Evolutionary conservation across 176 grass and related monocot species (phyloP).

Genomic region (Paspalum vaginatum): DNA sequence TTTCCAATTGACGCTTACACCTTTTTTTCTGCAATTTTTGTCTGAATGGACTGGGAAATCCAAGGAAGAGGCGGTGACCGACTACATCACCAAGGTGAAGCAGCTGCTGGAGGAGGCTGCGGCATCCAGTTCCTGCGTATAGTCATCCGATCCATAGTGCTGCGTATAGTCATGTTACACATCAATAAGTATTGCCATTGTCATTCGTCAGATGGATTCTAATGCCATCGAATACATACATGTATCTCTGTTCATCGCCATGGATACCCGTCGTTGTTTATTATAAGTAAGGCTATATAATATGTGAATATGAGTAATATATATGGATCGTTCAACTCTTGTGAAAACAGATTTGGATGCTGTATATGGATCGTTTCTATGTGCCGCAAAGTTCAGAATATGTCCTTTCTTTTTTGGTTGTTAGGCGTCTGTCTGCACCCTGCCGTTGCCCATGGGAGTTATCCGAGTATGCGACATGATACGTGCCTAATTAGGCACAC

Average conservation of each 20-base stretch:
- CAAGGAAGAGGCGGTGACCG: constrained; percentile 71
- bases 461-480: too few species aligned
- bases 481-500: too few species aligned
- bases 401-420: too few species aligned
- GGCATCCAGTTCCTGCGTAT: constrained; percentile 54
- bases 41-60: constrained; percentile 54
- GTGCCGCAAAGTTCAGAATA: too few species aligned
- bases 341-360: too few species aligned
- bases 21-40: constrained; percentile 5
- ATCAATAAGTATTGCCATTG: not conserved
- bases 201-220: not conserved
- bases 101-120: constrained; percentile 68
- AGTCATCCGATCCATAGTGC: not conserved
- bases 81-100: constrained; percentile 88
- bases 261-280: not conserved
- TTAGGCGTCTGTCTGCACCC: too few species aligned
- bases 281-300: too few species aligned
- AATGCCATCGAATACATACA: not conserved
- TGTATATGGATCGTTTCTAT: too few species aligned
- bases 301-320: too few species aligned
- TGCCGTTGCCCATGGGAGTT: too few species aligned
- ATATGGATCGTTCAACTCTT: too few species aligned
- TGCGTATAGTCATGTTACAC: not conserved
- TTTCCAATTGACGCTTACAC: not conserved
- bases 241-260: not conserved